Evolutionary conservation across 192 early-diverging fungal species (phyloP).

Genomic region (Coemansia sp.): DNA sequence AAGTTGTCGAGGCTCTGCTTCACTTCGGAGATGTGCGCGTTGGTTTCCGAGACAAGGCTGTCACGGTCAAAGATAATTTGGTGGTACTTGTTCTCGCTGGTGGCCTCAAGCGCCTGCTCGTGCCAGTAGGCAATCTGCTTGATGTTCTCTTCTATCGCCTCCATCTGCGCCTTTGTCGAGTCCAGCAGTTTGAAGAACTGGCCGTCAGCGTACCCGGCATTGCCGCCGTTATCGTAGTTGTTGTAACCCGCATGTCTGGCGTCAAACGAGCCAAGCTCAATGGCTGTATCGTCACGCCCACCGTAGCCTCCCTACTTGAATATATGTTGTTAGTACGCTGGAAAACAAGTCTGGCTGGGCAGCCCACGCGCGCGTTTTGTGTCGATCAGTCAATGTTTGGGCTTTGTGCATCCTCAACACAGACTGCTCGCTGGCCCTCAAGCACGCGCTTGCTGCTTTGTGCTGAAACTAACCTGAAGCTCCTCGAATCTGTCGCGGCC

Average conservation of each 20-base stretch:
- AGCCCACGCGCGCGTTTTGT: background rate
- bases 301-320: slow-evolving; percentile 32
- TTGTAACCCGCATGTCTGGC: slow-evolving; percentile 10
- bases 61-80: slow-evolving; percentile 48
- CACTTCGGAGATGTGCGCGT: slow-evolving; percentile 28
- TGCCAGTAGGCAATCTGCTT: slow-evolving; percentile 41
- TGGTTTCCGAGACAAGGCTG: slow-evolving; percentile 41
- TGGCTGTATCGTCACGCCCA: slow-evolving; percentile 37
- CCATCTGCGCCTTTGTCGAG: slow-evolving; percentile 32
- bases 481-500: slow-evolving; percentile 52
- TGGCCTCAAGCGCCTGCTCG: slow-evolving; percentile 47
- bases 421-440: background rate
- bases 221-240: slow-evolving; percentile 3
- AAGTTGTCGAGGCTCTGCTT: slow-evolving; percentile 44
- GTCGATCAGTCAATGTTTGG: slow-evolving; percentile 9
- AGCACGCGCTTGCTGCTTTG: background rate
- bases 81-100: slow-evolving; percentile 43
- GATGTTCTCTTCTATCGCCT: slow-evolving; percentile 34
- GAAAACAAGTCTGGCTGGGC: background rate
- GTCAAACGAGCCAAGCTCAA: slow-evolving; percentile 35
- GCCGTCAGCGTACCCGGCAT: slow-evolving; percentile 17
- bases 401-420: background rate
- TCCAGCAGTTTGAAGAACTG: slow-evolving; percentile 44
- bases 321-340: background rate
- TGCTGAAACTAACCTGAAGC: slow-evolving; percentile 36